phyloP scores from a whole-genome alignment of 305 asterid genomes.

The Fraxinus ornus region DNA sequence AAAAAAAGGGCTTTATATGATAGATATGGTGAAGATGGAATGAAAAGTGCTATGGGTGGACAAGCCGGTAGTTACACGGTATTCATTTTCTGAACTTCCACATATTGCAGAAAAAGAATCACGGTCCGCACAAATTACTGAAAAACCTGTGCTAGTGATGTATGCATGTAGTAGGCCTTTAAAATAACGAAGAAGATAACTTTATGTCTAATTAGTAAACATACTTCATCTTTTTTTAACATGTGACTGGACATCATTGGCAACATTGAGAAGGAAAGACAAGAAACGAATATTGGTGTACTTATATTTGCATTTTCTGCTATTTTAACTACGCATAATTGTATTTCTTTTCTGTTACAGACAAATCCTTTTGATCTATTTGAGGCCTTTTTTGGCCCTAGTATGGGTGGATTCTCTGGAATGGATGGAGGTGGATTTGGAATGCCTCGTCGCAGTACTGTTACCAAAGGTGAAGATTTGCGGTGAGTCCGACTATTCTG shows the following conservation, averaged over 20 bases:
- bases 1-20: constrained; percentile 91
- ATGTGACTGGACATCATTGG: neutral
- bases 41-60: constrained; percentile 81
- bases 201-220: constrained; percentile 14
- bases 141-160: neutral
- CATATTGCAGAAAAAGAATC: constrained; percentile 9
- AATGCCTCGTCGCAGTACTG: constrained; percentile 74
- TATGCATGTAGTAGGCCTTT: neutral
- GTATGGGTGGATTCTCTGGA: constrained; percentile 83
- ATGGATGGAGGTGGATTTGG: constrained; percentile 83
- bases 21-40: constrained; percentile 98
- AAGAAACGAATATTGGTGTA: neutral
- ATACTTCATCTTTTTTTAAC: constrained; percentile 15
- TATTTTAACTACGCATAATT: constrained; percentile 22
- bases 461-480: constrained; percentile 92
- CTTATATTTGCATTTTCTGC: constrained; percentile 7
- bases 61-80: constrained; percentile 89
- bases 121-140: neutral
- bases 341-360: constrained; percentile 41
- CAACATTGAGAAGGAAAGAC: constrained; percentile 16
- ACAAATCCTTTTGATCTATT: constrained; percentile 97
- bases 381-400: constrained; percentile 96
- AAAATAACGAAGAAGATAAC: constrained; percentile 2
- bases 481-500: constrained; percentile 66
- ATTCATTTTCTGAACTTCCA: constrained; percentile 18